Evolutionary conservation across 176 grass and related monocot genomes (phyloP), one percentile per base, ranked within the genome.

Genomic region (Canna indica): DNA sequence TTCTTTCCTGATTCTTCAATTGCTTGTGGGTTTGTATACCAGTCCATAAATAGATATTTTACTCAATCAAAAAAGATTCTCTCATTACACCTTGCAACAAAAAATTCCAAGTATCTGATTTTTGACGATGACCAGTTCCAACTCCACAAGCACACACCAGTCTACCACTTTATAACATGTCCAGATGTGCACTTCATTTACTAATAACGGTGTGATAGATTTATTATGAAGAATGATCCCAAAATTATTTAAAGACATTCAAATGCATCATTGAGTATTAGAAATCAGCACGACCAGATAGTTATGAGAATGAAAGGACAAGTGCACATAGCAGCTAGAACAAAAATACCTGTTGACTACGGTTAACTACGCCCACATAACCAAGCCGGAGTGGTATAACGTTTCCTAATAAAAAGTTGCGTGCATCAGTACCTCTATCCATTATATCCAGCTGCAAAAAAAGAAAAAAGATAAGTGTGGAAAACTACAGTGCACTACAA

Each of bases 321-420:
- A 72, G 18, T 36, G 41, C 13, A 36, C 13, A 36, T 78, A 75
- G 36, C 30, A n/a, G 20, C 70, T 29, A 47, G 71, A 78, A 33
- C 61, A 20, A 82, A 79, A 54, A 62, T 75, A 97, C 94, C 94
- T 97, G 85, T 76, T 97, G 94, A 76, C 94, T 97, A 35, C 88
- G 86, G 85, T 97, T 97, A 25, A 97, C 81, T 5, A 97, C 69
- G 44, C 89, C 94, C 27, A 92, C 86, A 84, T 97, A 97, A 74
- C 94, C 94, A 75, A 97, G 84, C 52, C 77, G 79, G 22, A 97
- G 84, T 56, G 93, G 93, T 35, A 97, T 84, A 42, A 90, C 81
- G 90, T 97, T 97, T 83, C 93, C 93, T 36, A 87, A 75, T 52
- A 97, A 85, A 74, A 97, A 92, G 65, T 92, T 97, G 32, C 94